Evolutionary conservation across 1,284 basidiomycete species (phyloP).

Genomic region (Rhodotorula mucilaginosa): DNA sequence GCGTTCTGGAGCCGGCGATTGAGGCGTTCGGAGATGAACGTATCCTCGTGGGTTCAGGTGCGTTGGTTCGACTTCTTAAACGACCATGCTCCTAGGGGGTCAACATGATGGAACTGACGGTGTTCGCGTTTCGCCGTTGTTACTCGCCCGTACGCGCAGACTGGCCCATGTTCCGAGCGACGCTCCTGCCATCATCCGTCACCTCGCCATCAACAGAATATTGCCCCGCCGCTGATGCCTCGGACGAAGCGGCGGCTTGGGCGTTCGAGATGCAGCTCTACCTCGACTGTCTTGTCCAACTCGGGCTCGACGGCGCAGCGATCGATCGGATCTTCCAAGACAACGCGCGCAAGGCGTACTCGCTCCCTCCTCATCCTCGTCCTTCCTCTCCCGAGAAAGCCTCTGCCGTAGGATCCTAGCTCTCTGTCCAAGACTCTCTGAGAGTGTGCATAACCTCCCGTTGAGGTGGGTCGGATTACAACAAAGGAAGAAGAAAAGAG

Average conservation of each 20-base stretch:
- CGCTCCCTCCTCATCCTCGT: not conserved
- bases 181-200: not conserved
- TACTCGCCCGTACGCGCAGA: conserved; percentile 3
- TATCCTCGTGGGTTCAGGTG: conserved; percentile 33
- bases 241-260: conserved; percentile 25
- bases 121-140: not conserved
- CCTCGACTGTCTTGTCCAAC: conserved; percentile 21
- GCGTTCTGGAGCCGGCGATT: conserved; percentile 31
- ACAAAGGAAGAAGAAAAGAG: not conserved
- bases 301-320: conserved; percentile 32
- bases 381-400: too few relatives aligned
- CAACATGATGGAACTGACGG: too few relatives aligned
- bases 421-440: too few relatives aligned
- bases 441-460: too few relatives aligned
- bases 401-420: too few relatives aligned
- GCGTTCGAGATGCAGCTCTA: conserved; percentile 36
- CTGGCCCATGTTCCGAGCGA: conserved; percentile 40
- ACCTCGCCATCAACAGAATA: conserved; percentile 1
- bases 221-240: not conserved
- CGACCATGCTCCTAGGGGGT: rapidly evolving
- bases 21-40: conserved; percentile 32
- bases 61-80: not conserved
- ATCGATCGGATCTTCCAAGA: conserved; percentile 34
- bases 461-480: not conserved
- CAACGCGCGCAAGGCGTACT: conserved; percentile 31